Percentiles rank a stretch among this genome's conserved stretches.
These are phyloP conservation scores for Volvox carteri DNA, from an alignment of 163 green algal species.

Conservation along the genomic window DNA sequence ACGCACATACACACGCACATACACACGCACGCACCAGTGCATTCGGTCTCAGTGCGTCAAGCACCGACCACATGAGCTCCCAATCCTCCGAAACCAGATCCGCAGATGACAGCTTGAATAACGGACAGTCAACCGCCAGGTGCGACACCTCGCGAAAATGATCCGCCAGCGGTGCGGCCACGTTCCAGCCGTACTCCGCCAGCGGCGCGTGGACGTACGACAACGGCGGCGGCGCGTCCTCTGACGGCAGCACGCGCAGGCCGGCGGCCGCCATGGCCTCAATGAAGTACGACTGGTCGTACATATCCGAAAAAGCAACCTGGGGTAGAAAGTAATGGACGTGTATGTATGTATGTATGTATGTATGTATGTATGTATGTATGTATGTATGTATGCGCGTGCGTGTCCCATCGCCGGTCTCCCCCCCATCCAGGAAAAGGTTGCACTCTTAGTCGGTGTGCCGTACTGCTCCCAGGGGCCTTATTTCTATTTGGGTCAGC, in stretches of 20 bases:
- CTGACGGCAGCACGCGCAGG: neutral
- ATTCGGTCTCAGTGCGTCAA: constrained; percentile 15
- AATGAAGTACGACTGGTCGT: constrained; percentile 54
- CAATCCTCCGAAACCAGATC: neutral
- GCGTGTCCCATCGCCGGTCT: too few species aligned
- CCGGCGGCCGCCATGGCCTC: constrained; percentile 8
- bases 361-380: neutral
- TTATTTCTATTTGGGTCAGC: too few species aligned
- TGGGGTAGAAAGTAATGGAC: neutral
- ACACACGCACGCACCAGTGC: too few species aligned
- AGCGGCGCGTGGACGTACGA: neutral
- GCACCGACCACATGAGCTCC: constrained; percentile 1
- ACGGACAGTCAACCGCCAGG: constrained; percentile 16
- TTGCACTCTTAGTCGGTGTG: too few species aligned
- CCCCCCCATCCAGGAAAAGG: too few species aligned
- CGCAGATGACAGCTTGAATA: neutral
- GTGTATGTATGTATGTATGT: neutral
- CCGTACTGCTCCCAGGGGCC: too few species aligned
- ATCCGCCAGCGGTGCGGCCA: neutral
- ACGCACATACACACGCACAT: too few species aligned
- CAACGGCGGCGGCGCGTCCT: neutral
- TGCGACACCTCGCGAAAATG: neutral
- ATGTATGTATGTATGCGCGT: neutral
- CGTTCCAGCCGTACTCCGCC: constrained; percentile 11
- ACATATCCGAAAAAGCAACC: constrained; percentile 51